Conservation (phyloP, 2,329 filamentous ascomycete species). For the Sarocladium brachiariae region DNA sequence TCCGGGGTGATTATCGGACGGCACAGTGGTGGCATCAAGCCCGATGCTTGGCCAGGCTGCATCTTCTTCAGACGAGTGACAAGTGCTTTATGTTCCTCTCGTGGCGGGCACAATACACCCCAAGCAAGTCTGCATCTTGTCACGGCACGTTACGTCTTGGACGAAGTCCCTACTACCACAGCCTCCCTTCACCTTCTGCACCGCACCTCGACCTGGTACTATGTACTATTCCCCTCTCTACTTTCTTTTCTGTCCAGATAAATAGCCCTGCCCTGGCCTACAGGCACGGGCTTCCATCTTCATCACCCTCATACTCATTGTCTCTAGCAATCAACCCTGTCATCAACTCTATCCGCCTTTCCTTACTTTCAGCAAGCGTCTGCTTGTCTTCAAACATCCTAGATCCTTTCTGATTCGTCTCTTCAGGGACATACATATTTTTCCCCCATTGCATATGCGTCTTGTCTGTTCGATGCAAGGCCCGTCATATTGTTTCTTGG, state of each 20-base stretch:
- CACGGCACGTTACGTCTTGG: not conserved
- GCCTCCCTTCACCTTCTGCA: not conserved
- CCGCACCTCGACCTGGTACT: too few species aligned
- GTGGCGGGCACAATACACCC: not conserved
- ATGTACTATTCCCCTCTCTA: not conserved
- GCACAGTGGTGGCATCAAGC: not conserved
- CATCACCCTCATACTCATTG: too few species aligned
- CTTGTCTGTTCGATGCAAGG: not conserved
- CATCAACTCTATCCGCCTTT: not conserved
- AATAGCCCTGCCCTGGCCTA: too few species aligned
- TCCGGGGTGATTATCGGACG: slow-evolving; percentile 5
- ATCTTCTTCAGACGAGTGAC: not conserved
- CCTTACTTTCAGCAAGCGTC: not conserved
- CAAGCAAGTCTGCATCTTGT: not conserved
- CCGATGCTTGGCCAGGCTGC: not conserved
- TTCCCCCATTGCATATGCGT: not conserved
- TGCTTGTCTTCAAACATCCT: slow-evolving; percentile 7
- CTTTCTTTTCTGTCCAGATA: not conserved
- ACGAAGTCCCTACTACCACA: not conserved
- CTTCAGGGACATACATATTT: slow-evolving; percentile 3
- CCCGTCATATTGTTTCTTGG: not conserved
- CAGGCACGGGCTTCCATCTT: too few species aligned
- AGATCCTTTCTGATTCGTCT: not conserved
- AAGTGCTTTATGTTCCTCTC: slow-evolving; percentile 1
- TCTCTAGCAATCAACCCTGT: too few species aligned